A percentile compares a stretch with the other conserved stretches of the same genome.
phyloP scores from a whole-genome alignment of 345 rosid genomes.

The Dovyalis caffra region DNA sequence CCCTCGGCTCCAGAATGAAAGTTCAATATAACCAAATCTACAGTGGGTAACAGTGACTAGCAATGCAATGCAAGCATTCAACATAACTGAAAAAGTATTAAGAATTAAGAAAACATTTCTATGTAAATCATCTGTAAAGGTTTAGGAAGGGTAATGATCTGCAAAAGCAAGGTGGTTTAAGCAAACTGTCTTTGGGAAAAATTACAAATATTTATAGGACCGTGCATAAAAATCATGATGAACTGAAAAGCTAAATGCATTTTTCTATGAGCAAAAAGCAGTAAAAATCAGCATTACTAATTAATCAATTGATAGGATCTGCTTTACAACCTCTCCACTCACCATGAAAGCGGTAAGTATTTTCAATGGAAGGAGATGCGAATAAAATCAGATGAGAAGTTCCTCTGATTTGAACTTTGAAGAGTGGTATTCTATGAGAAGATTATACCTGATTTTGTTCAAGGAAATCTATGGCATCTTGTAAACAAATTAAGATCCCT shows the following conservation, averaged over 20 bases:
- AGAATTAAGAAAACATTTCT: not conserved
- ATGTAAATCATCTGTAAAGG: not conserved
- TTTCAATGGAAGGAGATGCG: not conserved
- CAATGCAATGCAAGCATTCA: too few species aligned
- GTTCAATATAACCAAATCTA: not conserved
- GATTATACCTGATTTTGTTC: slow-evolving; percentile 68
- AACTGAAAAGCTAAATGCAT: not conserved
- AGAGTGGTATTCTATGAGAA: not conserved
- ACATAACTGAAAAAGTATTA: not conserved
- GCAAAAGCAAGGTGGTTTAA: not conserved
- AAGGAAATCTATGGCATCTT: slow-evolving; percentile 80
- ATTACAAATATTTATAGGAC: not conserved
- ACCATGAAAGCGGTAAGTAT: not conserved
- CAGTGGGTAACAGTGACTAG: not conserved
- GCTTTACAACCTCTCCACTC: not conserved
- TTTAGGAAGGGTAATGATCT: not conserved
- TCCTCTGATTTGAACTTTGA: not conserved
- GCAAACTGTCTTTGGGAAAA: not conserved
- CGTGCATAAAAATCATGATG: not conserved
- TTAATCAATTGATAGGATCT: not conserved
- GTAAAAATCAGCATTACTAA: not conserved
- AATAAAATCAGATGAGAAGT: not conserved
- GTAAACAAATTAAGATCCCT: slow-evolving; percentile 88
- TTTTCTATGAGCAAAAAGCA: not conserved
- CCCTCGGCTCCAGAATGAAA: not conserved